Evolutionary conservation across 805 yeast genomes (phyloP), one percentile per base, ranked within the genome.

Genomic region (Candida ascalaphidarum): DNA sequence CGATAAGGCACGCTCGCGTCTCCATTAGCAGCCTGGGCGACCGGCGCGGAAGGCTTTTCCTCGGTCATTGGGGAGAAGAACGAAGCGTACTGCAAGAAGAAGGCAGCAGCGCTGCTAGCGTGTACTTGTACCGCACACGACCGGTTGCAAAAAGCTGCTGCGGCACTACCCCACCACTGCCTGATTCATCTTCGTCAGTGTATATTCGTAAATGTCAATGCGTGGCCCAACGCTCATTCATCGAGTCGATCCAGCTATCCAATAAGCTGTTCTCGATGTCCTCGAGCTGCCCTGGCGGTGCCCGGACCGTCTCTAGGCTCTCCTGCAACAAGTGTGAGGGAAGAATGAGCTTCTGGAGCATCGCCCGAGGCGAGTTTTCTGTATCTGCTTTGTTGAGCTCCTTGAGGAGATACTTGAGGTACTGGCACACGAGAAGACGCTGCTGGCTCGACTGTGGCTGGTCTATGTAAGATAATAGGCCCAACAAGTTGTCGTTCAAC

Each of bases 161-260:
- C n/a, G n/a, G n/a, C n/a, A n/a, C n/a, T n/a, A n/a, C n/a, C n/a
- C n/a, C n/a, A n/a, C n/a, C n/a, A n/a, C n/a, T n/a, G n/a, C n/a
- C n/a, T n/a, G n/a, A n/a, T n/a, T n/a, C n/a, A n/a, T n/a, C n/a
- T n/a, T n/a, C n/a, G n/a, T n/a, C n/a, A n/a, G n/a, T n/a, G n/a
- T n/a, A n/a, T n/a, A n/a, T n/a, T n/a, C n/a, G n/a, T n/a, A n/a
- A n/a, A n/a, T n/a, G n/a, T n/a, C n/a, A n/a, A n/a, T n/a, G n/a
- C n/a, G n/a, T n/a, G n/a, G n/a, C n/a, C n/a, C n/a, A n/a, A n/a
- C n/a, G n/a, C n/a, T n/a, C 26, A 9, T 17, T 37, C 61, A 58
- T 56, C 27, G 48, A 48, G 22, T 58, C 61, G n/a, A 61, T 49
- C 69, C 69, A 63, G 6, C 63, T 48, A 17, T 54, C 61, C 18